Conservation (phyloP, 2,329 filamentous ascomycete genomes). For the Calonectria naviculata region DNA sequence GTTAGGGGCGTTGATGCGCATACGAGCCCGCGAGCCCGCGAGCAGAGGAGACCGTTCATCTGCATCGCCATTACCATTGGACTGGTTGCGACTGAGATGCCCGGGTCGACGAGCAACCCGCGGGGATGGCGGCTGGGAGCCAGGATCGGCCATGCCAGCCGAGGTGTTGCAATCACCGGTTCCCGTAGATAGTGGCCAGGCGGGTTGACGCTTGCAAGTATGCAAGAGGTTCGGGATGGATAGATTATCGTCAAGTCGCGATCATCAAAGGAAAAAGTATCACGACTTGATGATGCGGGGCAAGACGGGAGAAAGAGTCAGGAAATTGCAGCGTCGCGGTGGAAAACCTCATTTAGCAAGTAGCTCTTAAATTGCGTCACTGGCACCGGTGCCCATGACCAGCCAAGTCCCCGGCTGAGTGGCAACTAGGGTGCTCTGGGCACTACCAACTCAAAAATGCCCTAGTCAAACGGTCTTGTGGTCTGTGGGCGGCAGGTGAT, state of each 20-base stretch:
- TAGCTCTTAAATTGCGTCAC: slow-evolving; percentile 11
- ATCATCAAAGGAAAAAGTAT: not conserved
- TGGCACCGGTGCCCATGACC: not conserved
- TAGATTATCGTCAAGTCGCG: not conserved
- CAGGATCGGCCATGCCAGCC: slow-evolving; percentile 44
- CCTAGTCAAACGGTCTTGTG: not conserved
- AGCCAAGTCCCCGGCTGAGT: not conserved
- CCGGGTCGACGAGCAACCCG: slow-evolving; percentile 42
- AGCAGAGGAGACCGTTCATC: slow-evolving; percentile 60
- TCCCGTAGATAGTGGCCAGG: not conserved
- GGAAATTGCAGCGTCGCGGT: not conserved
- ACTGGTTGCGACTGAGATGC: slow-evolving; percentile 40
- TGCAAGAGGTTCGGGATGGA: not conserved
- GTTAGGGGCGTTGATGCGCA: slow-evolving; percentile 50
- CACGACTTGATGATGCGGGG: not conserved
- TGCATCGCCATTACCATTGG: slow-evolving; percentile 40
- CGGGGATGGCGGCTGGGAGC: slow-evolving; percentile 49
- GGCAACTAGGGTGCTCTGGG: not conserved
- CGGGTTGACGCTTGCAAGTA: not conserved
- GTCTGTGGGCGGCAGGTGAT: not conserved
- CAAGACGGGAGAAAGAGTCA: not conserved
- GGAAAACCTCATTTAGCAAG: not conserved
- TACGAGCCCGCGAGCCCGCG: slow-evolving; percentile 51
- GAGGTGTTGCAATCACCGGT: not conserved
- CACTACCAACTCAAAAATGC: not conserved